Conservation (phyloP, 2,329 filamentous ascomycete genomes). For the Alternaria dauci region DNA sequence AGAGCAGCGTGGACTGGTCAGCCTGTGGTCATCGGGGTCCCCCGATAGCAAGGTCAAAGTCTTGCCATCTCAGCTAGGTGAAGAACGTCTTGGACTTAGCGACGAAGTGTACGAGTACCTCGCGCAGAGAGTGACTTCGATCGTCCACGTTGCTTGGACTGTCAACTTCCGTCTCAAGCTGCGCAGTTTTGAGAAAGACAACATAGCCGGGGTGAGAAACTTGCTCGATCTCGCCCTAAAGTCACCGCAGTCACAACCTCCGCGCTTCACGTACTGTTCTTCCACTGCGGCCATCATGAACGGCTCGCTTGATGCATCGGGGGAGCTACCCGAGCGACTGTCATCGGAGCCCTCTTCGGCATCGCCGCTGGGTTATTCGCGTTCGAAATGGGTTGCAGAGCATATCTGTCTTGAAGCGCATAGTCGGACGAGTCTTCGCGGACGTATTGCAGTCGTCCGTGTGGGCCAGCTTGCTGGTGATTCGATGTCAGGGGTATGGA, state of each 20-base stretch:
- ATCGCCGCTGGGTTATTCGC: constrained; percentile 63
- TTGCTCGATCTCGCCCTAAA: constrained; percentile 58
- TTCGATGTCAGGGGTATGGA: constrained; percentile 38
- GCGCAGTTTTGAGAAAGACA: constrained; percentile 63
- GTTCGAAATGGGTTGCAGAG: constrained; percentile 66
- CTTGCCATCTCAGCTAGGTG: constrained; percentile 59
- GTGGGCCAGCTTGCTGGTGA: constrained; percentile 55
- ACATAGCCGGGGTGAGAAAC: constrained; percentile 61
- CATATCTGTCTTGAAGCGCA: constrained; percentile 58
- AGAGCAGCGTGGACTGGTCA: constrained; percentile 40
- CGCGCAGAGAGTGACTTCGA: constrained; percentile 54
- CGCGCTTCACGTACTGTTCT: constrained; percentile 61
- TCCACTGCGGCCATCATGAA: constrained; percentile 58
- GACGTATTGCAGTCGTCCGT: constrained; percentile 43
- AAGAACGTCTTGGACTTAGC: constrained; percentile 59
- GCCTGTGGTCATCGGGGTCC: constrained; percentile 24
- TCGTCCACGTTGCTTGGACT: constrained; percentile 71
- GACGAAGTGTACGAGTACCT: constrained; percentile 54
- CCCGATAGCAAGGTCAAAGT: constrained; percentile 55
- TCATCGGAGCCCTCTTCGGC: constrained; percentile 55
- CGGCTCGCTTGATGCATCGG: constrained; percentile 18
- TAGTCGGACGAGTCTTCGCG: constrained; percentile 37
- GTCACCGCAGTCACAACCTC: constrained; percentile 39
- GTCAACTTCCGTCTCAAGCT: constrained; percentile 70
- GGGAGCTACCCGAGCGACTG: constrained; percentile 53